Evolutionary conservation across 1,139 yeast species (phyloP).

Genomic region (Suhomyces chickasaworum): DNA sequence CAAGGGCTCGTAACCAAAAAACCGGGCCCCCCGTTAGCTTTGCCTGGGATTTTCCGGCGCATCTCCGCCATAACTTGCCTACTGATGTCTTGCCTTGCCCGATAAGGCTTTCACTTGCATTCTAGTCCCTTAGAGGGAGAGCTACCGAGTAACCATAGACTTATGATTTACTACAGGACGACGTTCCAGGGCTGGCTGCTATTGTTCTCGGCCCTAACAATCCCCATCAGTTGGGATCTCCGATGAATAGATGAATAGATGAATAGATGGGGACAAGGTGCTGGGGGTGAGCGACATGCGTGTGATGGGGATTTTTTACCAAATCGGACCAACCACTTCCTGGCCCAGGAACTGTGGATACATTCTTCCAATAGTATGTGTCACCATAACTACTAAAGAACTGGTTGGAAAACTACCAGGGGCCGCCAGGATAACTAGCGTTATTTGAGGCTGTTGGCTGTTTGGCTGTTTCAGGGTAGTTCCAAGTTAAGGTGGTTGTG

Average conservation of each 20-base stretch:
- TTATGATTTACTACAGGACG: no score
- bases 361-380: no score
- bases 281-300: neutral
- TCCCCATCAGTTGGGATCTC: neutral
- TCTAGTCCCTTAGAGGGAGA: neutral
- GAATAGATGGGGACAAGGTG: neutral
- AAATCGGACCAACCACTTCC: no score
- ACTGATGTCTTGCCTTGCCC: neutral
- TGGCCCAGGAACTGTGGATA: no score
- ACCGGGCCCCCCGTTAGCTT: no score
- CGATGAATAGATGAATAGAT: neutral
- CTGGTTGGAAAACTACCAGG: no score
- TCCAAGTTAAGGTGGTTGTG: neutral
- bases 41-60: neutral
- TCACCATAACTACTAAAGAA: no score
- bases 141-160: no score
- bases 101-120: neutral
- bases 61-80: neutral
- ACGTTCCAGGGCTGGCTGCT: neutral
- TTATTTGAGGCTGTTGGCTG: no score
- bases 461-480: neutral
- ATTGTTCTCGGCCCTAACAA: neutral
- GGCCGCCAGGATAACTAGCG: no score
- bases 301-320: no score
- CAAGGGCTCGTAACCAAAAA: no score